phyloP scores from a whole-genome alignment of 2,329 filamentous ascomycete species.

The Ophiostoma angusticollis region DNA sequence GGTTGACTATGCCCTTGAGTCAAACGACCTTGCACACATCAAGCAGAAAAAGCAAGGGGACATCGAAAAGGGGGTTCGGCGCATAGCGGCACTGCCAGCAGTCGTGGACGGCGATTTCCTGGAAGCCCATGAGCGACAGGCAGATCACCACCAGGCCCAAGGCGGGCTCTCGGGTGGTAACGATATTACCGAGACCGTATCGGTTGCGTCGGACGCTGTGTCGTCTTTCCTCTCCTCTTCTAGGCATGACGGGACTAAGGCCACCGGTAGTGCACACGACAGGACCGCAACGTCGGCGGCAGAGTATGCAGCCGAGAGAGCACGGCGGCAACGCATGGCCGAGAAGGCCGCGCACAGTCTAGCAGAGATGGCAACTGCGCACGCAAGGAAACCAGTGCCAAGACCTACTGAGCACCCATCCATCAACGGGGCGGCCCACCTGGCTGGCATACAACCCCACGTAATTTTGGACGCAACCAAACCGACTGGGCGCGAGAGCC shows the following conservation, averaged over 20 bases:
- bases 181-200: conserved; percentile 1
- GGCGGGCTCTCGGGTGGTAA: conserved; percentile 11
- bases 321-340: conserved; percentile 46
- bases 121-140: not conserved
- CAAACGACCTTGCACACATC: conserved; percentile 40
- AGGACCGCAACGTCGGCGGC: conserved; percentile 20
- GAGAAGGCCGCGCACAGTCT: conserved; percentile 41
- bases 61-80: not conserved
- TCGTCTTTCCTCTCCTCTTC: conserved; percentile 11
- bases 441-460: conserved; percentile 46
- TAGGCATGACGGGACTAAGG: not conserved
- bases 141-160: not conserved
- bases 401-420: conserved; percentile 41
- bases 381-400: conserved; percentile 38
- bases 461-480: conserved; percentile 68
- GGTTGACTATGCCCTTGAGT: conserved; percentile 59
- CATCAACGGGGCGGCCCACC: conserved; percentile 42
- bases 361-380: conserved; percentile 42
- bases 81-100: not conserved
- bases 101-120: not conserved
- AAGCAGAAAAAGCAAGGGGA: conserved; percentile 18
- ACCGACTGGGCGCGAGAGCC: conserved; percentile 63
- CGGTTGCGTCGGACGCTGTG: conserved; percentile 1
- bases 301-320: conserved; percentile 46
- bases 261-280: not conserved